Conservation (phyloP, 176 grass and related monocot species). For the Typha latifolia region DNA sequence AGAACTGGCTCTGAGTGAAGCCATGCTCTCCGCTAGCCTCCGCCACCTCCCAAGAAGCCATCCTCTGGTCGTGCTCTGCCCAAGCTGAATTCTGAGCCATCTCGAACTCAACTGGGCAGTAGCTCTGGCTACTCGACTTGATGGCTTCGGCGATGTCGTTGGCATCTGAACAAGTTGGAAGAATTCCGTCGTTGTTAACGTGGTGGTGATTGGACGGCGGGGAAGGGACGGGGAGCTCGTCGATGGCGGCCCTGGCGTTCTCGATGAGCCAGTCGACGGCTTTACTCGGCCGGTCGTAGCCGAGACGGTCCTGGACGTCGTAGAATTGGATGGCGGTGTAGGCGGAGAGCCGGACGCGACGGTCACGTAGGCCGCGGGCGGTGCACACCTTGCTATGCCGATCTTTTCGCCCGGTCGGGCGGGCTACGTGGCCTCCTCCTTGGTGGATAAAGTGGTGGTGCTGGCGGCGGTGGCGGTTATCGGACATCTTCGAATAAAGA, state of each 20-base stretch:
- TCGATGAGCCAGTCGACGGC: slow-evolving; percentile 89
- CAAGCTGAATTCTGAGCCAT: too few relatives aligned
- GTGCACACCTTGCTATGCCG: slow-evolving; percentile 92
- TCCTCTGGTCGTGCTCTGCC: too few relatives aligned
- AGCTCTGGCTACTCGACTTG: too few relatives aligned
- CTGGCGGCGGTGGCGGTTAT: too few relatives aligned
- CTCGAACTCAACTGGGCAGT: too few relatives aligned
- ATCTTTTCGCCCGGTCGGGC: slow-evolving; percentile 53
- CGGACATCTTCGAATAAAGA: too few relatives aligned
- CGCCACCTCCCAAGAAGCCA: too few relatives aligned
- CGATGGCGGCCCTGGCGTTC: slow-evolving; percentile 56
- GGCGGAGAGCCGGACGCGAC: slow-evolving; percentile 70
- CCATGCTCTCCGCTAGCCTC: too few relatives aligned
- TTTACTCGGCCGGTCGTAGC: slow-evolving; percentile 82
- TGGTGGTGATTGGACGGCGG: too few relatives aligned
- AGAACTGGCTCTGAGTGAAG: too few relatives aligned
- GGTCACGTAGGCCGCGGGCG: slow-evolving; percentile 75
- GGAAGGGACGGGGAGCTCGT: slow-evolving; percentile 42
- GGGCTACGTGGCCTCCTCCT: slow-evolving; percentile 20
- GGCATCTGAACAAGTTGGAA: not conserved
- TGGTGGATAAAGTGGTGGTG: too few relatives aligned
- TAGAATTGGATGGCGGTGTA: slow-evolving; percentile 88
- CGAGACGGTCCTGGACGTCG: slow-evolving; percentile 82
- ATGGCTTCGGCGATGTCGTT: too few relatives aligned
- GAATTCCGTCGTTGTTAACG: slow-evolving; percentile 25